Evolutionary conservation across 1,284 basidiomycete genomes (phyloP).

Genomic region (Leccinum pachyderme): DNA sequence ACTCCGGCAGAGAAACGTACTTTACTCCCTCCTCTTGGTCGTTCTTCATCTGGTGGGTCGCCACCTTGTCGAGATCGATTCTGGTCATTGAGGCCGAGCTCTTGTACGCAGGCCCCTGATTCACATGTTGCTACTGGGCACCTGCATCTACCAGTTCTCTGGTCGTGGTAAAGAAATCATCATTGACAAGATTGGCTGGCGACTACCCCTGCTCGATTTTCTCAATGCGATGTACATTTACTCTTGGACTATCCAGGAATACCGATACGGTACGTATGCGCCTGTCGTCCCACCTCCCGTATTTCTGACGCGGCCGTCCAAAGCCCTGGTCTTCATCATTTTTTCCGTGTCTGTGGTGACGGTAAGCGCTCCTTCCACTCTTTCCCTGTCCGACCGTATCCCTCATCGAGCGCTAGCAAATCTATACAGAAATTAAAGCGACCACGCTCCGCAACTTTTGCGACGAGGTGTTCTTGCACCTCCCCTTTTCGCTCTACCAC

Average conservation of each 20-base stretch:
- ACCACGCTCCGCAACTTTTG: slow-evolving; percentile 58
- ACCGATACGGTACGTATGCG: slow-evolving; percentile 56
- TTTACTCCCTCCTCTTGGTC: slow-evolving; percentile 88
- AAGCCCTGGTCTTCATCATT: slow-evolving; percentile 82
- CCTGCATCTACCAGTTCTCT: slow-evolving; percentile 88
- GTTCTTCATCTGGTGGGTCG: slow-evolving; percentile 74
- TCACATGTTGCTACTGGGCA: slow-evolving; percentile 84
- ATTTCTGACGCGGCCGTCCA: slow-evolving; percentile 1
- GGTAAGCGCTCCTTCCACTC: slow-evolving; percentile 35
- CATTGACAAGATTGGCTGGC: slow-evolving; percentile 85
- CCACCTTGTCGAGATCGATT: not conserved
- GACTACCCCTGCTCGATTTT: slow-evolving; percentile 81
- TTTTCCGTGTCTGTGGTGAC: slow-evolving; percentile 80
- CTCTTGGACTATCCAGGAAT: slow-evolving; percentile 70
- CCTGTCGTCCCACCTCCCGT: not conserved
- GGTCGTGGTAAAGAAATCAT: slow-evolving; percentile 74
- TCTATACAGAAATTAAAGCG: slow-evolving; percentile 90
- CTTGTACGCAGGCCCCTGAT: slow-evolving; percentile 63
- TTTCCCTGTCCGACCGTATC: not conserved
- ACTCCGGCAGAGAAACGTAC: slow-evolving; percentile 79
- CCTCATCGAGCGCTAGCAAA: slow-evolving; percentile 49
- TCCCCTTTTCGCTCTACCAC: slow-evolving; percentile 91
- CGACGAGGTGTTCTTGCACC: slow-evolving; percentile 80
- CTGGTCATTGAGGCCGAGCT: slow-evolving; percentile 6
- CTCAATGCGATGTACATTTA: slow-evolving; percentile 87